Conservation (phyloP, 208 protist genomes). For the Leptomonas seymouri region DNA sequence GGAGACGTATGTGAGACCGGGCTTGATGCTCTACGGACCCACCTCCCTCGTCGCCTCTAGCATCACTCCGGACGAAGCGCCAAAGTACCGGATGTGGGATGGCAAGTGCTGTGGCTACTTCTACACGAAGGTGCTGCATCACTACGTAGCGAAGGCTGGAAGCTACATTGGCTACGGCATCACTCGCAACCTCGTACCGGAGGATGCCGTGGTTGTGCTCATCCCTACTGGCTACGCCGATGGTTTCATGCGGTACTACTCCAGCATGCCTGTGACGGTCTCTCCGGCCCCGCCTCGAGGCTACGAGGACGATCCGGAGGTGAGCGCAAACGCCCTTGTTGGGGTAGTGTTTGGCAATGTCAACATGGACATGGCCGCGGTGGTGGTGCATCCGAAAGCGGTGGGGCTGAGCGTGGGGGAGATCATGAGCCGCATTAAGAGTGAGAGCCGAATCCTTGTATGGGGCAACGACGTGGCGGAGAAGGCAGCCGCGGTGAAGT, state of each 20-base stretch:
- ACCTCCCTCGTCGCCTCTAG: conserved; percentile 35
- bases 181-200: conserved; percentile 36
- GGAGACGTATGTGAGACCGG: conserved; percentile 55
- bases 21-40: conserved; percentile 59
- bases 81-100: conserved; percentile 41
- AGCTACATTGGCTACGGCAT: conserved; percentile 58
- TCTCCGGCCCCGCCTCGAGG: conserved; percentile 31
- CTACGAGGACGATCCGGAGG: conserved; percentile 13
- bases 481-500: conserved; percentile 43
- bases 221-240: conserved; percentile 60
- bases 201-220: conserved; percentile 46
- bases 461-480: conserved; percentile 47
- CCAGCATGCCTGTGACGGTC: conserved; percentile 41
- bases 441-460: conserved; percentile 41
- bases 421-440: conserved; percentile 36
- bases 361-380: conserved; percentile 55
- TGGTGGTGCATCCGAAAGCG: conserved; percentile 38
- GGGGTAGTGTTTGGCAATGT: conserved; percentile 52
- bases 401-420: conserved; percentile 35
- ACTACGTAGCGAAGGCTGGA: conserved; percentile 42
- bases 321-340: conserved; percentile 24
- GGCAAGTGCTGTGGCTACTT: conserved; percentile 45
- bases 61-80: conserved; percentile 28
- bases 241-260: conserved; percentile 57
- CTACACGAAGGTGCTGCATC: conserved; percentile 53